Evolutionary conservation across 2,329 filamentous ascomycete species (phyloP), one percentile per base, ranked within the genome.

Genomic region (Aspergillus pseudoterreus): DNA sequence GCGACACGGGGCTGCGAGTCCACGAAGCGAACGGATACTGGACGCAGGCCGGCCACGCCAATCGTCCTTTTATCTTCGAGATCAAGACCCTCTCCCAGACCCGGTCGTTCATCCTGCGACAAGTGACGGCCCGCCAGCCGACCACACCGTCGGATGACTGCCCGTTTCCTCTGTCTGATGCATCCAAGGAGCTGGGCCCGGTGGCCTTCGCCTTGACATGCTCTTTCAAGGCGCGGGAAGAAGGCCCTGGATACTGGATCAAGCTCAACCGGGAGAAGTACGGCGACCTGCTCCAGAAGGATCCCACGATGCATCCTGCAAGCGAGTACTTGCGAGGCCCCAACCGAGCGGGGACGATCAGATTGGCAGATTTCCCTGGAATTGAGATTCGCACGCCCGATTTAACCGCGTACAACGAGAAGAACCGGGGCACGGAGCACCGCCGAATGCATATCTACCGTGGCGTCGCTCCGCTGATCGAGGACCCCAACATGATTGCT

Each of bases 61-160:
- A 52, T 32, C 50, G 50, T 12, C 50, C 50, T 2, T 44, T 52
- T 8, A 17, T 52, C 35, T 52, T 44, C 6, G 54, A 65, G 54
- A 56, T 65, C 50, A 58, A 57, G 52, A 58, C 55, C 8, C 52
- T 68, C 15, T 53, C 66, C 17, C 46, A 54, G 30, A 50, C 57
- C 48, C 1, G 50, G 45, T 52, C 50, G 10, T 52, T 52, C 19
- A 41, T 43, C 14, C 32, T 52, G 2, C 41, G 50, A 15, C 33
- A 50, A 33, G 48, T 50, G 12, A 50, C 43, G 21, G 48, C 43
- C 10, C 48, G 43, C 33, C 48, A 50, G n/a, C 48, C 48, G 4
- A 46, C 48, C 5, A 41, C 43, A 2, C 48, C 43, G 1, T 50
- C 49, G 4, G 49, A 50, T 4, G 49, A 43, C 10, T 50, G 49